Conservation (phyloP, 2,329 filamentous ascomycete genomes). For the Apiospora marii region DNA sequence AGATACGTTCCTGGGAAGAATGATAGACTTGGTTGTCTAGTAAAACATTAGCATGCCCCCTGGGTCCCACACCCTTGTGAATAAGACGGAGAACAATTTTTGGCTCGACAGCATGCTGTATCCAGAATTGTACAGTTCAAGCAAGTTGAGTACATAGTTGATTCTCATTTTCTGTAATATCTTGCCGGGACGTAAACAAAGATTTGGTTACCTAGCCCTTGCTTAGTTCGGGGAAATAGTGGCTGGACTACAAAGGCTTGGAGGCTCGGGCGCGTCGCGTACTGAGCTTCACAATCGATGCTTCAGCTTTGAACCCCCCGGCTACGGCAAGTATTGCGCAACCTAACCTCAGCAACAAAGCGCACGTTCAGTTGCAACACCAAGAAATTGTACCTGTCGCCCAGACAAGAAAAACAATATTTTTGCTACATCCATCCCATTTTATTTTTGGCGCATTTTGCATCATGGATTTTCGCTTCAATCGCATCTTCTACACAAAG, state of each 20-base stretch:
- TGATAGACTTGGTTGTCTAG: neutral
- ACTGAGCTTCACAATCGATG: neutral
- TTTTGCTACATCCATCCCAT: neutral
- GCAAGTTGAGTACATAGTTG: no score
- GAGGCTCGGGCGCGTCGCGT: neutral
- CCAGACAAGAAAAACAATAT: neutral
- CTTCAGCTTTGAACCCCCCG: neutral
- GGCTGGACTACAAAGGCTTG: neutral
- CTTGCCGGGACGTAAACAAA: no score
- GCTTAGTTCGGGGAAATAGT: neutral
- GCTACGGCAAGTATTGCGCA: neutral
- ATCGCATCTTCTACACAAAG: neutral
- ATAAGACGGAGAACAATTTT: neutral
- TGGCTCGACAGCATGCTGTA: neutral
- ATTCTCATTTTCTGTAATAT: neutral
- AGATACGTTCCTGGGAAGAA: conserved; percentile 2
- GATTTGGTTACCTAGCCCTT: no score
- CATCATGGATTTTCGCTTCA: neutral
- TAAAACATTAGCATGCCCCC: neutral
- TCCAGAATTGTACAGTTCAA: no score
- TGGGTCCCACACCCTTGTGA: neutral
- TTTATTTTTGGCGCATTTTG: neutral
- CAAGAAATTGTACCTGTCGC: neutral
- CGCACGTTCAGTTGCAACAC: neutral
- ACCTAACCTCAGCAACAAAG: neutral